Evolutionary conservation across 2,329 filamentous ascomycete species (phyloP).

Genomic region (Botrytis porri): DNA sequence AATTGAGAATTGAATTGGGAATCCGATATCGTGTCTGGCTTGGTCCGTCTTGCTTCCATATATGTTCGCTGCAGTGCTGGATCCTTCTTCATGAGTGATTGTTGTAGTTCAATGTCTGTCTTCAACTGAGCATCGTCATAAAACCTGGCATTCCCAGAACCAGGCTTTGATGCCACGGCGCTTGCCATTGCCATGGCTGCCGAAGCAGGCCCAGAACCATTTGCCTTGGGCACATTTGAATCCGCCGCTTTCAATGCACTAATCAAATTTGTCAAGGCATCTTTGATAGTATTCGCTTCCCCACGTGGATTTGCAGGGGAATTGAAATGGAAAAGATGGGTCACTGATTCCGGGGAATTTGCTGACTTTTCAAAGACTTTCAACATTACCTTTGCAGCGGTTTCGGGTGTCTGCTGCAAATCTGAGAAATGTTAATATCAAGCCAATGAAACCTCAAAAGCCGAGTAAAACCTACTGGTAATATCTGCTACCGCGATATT

Average conservation of each 20-base stretch:
- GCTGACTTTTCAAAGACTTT: conserved; percentile 79
- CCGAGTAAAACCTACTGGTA: conserved; percentile 63
- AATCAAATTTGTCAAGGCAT: conserved; percentile 75
- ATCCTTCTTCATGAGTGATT: conserved; percentile 82
- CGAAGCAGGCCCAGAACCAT: conserved; percentile 48
- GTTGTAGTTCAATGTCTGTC: conserved; percentile 76
- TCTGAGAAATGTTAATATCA: conserved; percentile 51
- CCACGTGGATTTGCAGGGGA: conserved; percentile 69
- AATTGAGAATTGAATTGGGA: conserved; percentile 87
- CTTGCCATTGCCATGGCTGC: conserved; percentile 76
- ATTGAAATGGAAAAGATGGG: conserved; percentile 88
- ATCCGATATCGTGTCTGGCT: conserved; percentile 78
- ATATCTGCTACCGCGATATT: conserved; percentile 73
- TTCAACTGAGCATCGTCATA: conserved; percentile 80
- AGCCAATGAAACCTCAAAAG: conserved; percentile 17
- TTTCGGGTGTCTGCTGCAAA: conserved; percentile 90
- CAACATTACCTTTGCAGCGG: conserved; percentile 85
- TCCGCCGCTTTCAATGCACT: conserved; percentile 49
- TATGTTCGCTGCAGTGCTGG: conserved; percentile 76
- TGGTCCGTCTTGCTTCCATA: conserved; percentile 76
- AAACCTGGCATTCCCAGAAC: conserved; percentile 55
- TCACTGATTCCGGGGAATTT: conserved; percentile 56
- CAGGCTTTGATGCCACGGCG: conserved; percentile 54
- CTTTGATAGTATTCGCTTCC: conserved; percentile 83
- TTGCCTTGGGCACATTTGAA: conserved; percentile 35